These are phyloP conservation scores for Combretum micranthum DNA, from an alignment of 345 rosid species.

Conservation along the genomic window DNA sequence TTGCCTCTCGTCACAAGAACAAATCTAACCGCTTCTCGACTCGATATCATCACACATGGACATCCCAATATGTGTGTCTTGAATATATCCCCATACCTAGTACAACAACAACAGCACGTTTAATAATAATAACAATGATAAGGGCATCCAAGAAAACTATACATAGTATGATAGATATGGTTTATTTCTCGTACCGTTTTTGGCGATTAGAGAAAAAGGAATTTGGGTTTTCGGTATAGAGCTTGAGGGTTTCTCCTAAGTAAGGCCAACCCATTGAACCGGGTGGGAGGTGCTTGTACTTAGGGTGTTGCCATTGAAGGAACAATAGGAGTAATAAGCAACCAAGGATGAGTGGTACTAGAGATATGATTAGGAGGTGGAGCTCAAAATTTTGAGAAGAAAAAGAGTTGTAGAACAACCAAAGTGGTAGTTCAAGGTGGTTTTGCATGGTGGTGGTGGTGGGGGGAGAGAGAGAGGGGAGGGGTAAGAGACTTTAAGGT, in stretches of 20 bases:
- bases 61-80: constrained; percentile 92
- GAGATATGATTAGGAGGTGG: no score
- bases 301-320: constrained; percentile 34
- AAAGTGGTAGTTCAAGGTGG: no score
- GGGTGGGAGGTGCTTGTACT: constrained; percentile 51
- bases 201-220: constrained; percentile 70
- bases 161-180: neutral
- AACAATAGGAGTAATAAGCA: constrained; percentile 9
- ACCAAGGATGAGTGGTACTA: no score
- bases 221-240: constrained; percentile 78
- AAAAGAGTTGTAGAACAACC: no score
- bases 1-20: constrained; percentile 66
- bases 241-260: constrained; percentile 81
- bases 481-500: no score
- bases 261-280: constrained; percentile 99
- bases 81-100: constrained; percentile 77
- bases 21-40: constrained; percentile 72
- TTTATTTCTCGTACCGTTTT: constrained; percentile 42
- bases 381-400: no score
- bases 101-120: neutral
- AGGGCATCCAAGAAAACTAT: neutral
- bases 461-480: no score
- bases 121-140: neutral
- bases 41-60: constrained; percentile 93
- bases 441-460: no score